Evolutionary conservation across 148 eudicot genomes (phyloP).

Genomic region (Persicaria maculosa): DNA sequence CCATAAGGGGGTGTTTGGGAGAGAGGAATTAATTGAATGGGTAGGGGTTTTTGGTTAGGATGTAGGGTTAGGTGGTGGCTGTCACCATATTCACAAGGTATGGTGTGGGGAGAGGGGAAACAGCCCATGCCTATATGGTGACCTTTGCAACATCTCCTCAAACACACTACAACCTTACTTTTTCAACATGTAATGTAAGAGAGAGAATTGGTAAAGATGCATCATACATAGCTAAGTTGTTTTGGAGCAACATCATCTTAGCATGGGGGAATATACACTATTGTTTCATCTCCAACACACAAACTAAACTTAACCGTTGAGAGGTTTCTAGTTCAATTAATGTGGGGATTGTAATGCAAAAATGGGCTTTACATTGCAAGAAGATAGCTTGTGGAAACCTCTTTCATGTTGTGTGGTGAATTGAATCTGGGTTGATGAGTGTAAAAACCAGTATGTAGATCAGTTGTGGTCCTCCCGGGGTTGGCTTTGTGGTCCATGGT

Average conservation of each 20-base stretch:
- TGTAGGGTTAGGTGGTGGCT: conserved; percentile 10
- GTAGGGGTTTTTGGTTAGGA: neutral
- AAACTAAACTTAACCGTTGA: neutral
- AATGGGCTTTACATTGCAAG: too few species aligned
- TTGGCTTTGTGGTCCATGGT: neutral
- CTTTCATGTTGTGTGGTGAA: neutral
- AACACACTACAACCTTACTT: neutral
- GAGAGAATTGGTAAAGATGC: neutral
- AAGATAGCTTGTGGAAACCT: too few species aligned
- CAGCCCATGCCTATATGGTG: neutral
- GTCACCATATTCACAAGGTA: conserved; percentile 8
- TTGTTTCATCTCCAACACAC: neutral
- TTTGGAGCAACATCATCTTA: neutral
- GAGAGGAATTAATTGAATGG: neutral
- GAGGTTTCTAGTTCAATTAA: neutral
- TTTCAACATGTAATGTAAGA: neutral
- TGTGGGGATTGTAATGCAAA: too few species aligned
- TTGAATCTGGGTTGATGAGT: neutral
- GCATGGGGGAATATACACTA: neutral
- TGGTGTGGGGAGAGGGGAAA: conserved; percentile 4
- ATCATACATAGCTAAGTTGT: neutral
- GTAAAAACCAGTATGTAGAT: neutral
- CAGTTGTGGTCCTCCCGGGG: neutral
- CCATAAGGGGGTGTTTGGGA: neutral
- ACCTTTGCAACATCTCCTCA: neutral